Evolutionary conservation across 1,284 basidiomycete genomes (phyloP).

Genomic region (Leccinum griseonigrum): DNA sequence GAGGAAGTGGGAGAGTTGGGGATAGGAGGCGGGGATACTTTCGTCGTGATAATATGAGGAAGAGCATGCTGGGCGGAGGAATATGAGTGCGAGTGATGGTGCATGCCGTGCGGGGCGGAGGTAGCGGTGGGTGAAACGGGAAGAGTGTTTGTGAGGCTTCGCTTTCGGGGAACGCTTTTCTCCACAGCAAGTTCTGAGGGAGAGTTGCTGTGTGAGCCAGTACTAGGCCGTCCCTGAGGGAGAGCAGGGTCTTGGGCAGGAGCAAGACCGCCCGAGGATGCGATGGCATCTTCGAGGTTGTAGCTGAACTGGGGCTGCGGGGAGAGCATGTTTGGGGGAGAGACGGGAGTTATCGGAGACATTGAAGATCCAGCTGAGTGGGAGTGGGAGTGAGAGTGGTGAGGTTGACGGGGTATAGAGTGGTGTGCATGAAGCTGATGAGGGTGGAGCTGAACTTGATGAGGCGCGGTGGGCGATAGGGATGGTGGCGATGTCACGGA

Average conservation of each 20-base stretch:
- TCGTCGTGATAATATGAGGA: conserved; percentile 32
- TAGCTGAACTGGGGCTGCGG: conserved; percentile 22
- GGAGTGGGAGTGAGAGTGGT: conserved; percentile 19
- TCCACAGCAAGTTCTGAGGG: conserved; percentile 37
- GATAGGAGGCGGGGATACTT: conserved; percentile 28
- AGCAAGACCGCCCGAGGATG: conserved; percentile 4
- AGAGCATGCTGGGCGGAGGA: conserved; percentile 17
- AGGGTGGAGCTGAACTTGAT: conserved; percentile 19
- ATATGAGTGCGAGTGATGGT: conserved; percentile 26
- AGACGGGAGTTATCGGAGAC: conserved; percentile 32
- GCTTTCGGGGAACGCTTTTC: conserved; percentile 56
- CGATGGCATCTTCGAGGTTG: conserved; percentile 22
- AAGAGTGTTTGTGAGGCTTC: conserved; percentile 53
- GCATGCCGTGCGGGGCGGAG: conserved; percentile 13
- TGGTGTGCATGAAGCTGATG: conserved; percentile 22
- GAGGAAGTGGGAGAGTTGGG: conserved; percentile 25
- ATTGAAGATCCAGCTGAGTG: conserved; percentile 16
- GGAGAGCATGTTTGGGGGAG: conserved; percentile 22
- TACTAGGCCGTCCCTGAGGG: conserved; percentile 25
- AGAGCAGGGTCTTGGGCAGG: conserved; percentile 15
- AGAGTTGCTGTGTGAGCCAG: conserved; percentile 30
- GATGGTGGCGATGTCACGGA: conserved; percentile 61
- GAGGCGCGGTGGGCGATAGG: conserved; percentile 55
- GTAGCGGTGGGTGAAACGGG: conserved; percentile 21
- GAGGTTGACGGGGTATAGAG: conserved; percentile 19